These are phyloP conservation scores for Aspergillus egyptiacus DNA, from an alignment of 495 filamentous ascomycete species.

Conservation along the genomic window DNA sequence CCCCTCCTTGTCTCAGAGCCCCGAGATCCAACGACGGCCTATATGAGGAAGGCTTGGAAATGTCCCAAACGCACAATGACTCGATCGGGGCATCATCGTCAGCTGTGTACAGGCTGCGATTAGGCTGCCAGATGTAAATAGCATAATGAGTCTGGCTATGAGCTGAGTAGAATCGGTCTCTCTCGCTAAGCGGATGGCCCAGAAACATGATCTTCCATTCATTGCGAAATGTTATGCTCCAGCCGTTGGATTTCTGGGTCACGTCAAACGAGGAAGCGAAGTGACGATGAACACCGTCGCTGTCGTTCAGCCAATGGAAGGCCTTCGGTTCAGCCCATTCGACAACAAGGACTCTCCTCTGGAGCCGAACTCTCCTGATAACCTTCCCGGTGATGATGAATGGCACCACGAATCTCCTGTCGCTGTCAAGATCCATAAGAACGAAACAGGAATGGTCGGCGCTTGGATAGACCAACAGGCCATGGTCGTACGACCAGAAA, in stretches of 20 bases:
- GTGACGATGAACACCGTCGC: slow-evolving; percentile 54
- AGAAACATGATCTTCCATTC: slow-evolving; percentile 65
- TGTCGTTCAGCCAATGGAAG: slow-evolving; percentile 54
- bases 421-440: slow-evolving; percentile 48
- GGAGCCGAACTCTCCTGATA: slow-evolving; percentile 53
- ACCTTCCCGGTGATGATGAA: slow-evolving; percentile 50
- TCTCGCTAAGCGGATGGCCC: slow-evolving; percentile 52
- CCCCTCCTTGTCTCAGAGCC: slow-evolving; percentile 30
- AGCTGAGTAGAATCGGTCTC: slow-evolving; percentile 59
- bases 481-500: slow-evolving; percentile 57
- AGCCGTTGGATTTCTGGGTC: slow-evolving; percentile 23
- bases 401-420: slow-evolving; percentile 43
- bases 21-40: slow-evolving; percentile 51
- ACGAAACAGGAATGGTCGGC: slow-evolving; percentile 38
- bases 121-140: slow-evolving; percentile 62
- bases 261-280: slow-evolving; percentile 61
- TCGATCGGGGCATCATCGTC: slow-evolving; percentile 57
- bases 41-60: slow-evolving; percentile 49
- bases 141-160: slow-evolving; percentile 60
- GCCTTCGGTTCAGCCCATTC: slow-evolving; percentile 60
- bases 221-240: slow-evolving; percentile 50
- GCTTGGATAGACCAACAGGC: slow-evolving; percentile 53
- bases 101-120: slow-evolving; percentile 50
- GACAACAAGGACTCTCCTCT: slow-evolving; percentile 50
- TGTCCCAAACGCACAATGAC: slow-evolving; percentile 62